Evolutionary conservation across 768 basidiomycete genomes (phyloP), one percentile per base, ranked within the genome.

Genomic region (Tephrocybe sp.): DNA sequence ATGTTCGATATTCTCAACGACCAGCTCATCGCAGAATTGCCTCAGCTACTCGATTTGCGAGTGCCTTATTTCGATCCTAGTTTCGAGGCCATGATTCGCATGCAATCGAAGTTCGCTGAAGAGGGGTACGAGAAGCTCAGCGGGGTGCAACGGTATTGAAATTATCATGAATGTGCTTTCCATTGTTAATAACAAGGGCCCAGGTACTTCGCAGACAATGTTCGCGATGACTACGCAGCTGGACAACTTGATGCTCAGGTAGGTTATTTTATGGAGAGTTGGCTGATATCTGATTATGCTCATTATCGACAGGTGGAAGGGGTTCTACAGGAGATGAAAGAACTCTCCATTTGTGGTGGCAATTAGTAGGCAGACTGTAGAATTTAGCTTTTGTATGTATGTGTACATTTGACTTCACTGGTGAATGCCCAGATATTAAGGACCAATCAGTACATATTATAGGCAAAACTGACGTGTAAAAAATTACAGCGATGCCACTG

Each of bases 61-160:
- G 90, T 99, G 21, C 97, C 97, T 0, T 99, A 92, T 77, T 95
- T 98, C 57, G 97, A 98, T 68, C 97, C 97, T 4, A 94, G 90
- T 59, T 98, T 98, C 66, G 97, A 98, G 71, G 92, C 96, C 40
- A 98, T 98, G 96, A 93, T 94, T 57, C 83, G 97, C 25, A 91
- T 97, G 84, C 97, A 99, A 64, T 84, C 90, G 64, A 94, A 95
- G 64, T 98, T 98, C 65, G 95, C 96, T 0, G 93, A 98, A 68
- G 96, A 99, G 61, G 95, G 96, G 0, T 98, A 99, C 66, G 94
- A 98, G 73, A 97, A 94, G 71, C 81, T 98, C 45, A 88, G 93
- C 44, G 86, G 92, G 39, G 95, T 98, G 8, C 96, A 99, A 68
- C 75, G 93, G 86, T 92, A 55, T 17, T 71, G 61, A 3, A 24